Conservation (phyloP, 352 stramenopile species). For the Phytopythium vexans region DNA sequence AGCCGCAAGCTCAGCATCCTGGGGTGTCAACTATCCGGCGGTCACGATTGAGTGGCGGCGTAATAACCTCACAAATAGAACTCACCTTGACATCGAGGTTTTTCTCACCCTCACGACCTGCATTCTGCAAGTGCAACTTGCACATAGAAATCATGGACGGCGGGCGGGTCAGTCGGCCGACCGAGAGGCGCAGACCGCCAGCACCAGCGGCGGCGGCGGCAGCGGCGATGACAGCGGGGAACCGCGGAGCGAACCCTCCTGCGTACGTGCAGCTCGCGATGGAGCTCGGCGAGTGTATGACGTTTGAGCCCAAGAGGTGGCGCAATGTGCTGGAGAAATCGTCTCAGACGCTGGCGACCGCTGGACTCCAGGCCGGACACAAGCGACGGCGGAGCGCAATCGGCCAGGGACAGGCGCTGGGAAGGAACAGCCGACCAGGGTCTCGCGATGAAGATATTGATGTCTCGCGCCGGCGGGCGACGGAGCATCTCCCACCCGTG, state of each 20-base stretch:
- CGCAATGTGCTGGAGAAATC: slow-evolving; percentile 41
- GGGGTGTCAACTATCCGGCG: not conserved
- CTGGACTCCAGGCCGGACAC: no score
- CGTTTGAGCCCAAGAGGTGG: slow-evolving; percentile 63
- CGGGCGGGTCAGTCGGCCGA: no score
- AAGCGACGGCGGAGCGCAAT: no score
- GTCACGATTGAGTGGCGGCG: slow-evolving; percentile 1
- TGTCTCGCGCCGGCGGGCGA: no score
- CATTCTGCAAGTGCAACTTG: no score
- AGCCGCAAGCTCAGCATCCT: slow-evolving; percentile 3
- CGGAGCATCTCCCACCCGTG: slow-evolving; percentile 9
- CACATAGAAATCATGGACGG: no score
- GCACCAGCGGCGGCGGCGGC: no score
- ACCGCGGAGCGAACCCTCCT: not conserved
- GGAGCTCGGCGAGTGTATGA: slow-evolving; percentile 42
- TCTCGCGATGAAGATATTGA: slow-evolving; percentile 34
- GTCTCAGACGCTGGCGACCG: slow-evolving; percentile 19
- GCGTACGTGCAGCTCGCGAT: slow-evolving; percentile 48
- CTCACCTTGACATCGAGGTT: not conserved
- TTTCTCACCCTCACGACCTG: not conserved
- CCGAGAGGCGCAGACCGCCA: no score
- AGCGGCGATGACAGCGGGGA: no score
- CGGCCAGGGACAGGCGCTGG: slow-evolving; percentile 1
- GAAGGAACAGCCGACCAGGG: slow-evolving; percentile 3
- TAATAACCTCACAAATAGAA: not conserved